Percentiles rank a stretch among this genome's conserved stretches.
Evolutionary conservation across 495 filamentous ascomycete genomes (phyloP).

Genomic region (Daldinia loculata): DNA sequence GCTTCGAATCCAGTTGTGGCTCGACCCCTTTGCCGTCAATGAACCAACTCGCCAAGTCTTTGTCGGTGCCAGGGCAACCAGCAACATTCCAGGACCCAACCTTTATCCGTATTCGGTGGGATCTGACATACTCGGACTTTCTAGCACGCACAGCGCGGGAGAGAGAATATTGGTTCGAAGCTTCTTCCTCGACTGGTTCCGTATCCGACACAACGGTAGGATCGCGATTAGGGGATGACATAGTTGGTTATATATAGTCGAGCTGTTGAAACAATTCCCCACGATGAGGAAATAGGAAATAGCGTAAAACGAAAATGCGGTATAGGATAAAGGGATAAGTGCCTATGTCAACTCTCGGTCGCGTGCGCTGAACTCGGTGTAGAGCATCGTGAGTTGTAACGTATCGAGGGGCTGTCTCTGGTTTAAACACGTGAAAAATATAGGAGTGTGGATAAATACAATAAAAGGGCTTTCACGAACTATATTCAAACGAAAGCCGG

Average conservation of each 20-base stretch:
- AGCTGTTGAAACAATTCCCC: neutral
- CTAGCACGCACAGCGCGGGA: conserved; percentile 70
- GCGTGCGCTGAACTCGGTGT: conserved; percentile 19
- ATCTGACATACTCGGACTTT: conserved; percentile 77
- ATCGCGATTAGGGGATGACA: conserved; percentile 44
- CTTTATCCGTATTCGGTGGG: conserved; percentile 77
- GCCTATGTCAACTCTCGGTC: conserved; percentile 38
- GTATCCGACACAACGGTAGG: conserved; percentile 45
- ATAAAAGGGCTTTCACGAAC: neutral
- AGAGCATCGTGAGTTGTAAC: conserved; percentile 36
- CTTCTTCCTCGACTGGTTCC: conserved; percentile 49
- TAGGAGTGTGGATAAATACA: neutral
- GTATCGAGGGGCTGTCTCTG: conserved; percentile 29
- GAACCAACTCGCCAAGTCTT: conserved; percentile 88
- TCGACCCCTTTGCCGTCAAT: conserved; percentile 70
- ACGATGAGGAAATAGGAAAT: neutral
- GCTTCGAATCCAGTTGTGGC: conserved; percentile 59
- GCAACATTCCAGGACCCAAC: conserved; percentile 97
- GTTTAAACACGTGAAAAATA: conserved; percentile 19
- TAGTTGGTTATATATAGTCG: conserved; percentile 16
- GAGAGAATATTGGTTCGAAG: conserved; percentile 54
- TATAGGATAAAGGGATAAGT: neutral
- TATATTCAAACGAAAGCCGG: neutral
- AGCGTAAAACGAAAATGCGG: neutral
- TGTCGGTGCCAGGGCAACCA: conserved; percentile 79